Evolutionary conservation across 306 rosid genomes (phyloP).

Genomic region (Alnus rubra): DNA sequence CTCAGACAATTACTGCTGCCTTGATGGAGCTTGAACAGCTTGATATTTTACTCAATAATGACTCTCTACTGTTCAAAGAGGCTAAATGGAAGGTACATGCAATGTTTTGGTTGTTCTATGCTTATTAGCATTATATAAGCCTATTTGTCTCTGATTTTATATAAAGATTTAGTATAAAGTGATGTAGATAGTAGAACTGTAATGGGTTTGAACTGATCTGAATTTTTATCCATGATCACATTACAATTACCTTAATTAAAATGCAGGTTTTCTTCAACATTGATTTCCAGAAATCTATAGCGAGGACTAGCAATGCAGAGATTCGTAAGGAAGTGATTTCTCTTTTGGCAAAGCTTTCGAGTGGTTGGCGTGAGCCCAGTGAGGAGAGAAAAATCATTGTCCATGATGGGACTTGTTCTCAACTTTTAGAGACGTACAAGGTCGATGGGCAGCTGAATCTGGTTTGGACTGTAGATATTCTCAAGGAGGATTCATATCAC

Average conservation of each 20-base stretch:
- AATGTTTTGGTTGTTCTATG: neutral
- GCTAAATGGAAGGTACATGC: slow-evolving; percentile 52
- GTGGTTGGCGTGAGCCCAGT: slow-evolving; percentile 49
- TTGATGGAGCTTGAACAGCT: slow-evolving; percentile 33
- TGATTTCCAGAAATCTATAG: slow-evolving; percentile 37
- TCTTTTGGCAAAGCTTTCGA: slow-evolving; percentile 47
- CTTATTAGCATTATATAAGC: neutral
- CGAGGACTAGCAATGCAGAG: slow-evolving; percentile 26
- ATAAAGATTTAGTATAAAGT: no score
- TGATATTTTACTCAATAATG: slow-evolving; percentile 25
- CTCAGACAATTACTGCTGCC: slow-evolving; percentile 30
- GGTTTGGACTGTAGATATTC: slow-evolving; percentile 52
- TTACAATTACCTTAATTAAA: neutral
- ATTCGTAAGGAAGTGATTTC: slow-evolving; percentile 33
- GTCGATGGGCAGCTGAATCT: slow-evolving; percentile 40
- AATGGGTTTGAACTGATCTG: neutral
- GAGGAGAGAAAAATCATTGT: slow-evolving; percentile 21
- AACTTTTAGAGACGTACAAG: slow-evolving; percentile 37
- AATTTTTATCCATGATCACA: neutral
- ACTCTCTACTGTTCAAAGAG: slow-evolving; percentile 34
- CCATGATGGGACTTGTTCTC: slow-evolving; percentile 34
- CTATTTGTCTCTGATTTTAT: neutral
- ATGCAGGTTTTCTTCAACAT: slow-evolving; percentile 39
- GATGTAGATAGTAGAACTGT: neutral
- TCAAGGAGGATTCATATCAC: slow-evolving; percentile 37